Base-by-base conservation (phyloP, 2,329 filamentous ascomycete species). In the Cephalotrichum gorgonifer region DNA sequence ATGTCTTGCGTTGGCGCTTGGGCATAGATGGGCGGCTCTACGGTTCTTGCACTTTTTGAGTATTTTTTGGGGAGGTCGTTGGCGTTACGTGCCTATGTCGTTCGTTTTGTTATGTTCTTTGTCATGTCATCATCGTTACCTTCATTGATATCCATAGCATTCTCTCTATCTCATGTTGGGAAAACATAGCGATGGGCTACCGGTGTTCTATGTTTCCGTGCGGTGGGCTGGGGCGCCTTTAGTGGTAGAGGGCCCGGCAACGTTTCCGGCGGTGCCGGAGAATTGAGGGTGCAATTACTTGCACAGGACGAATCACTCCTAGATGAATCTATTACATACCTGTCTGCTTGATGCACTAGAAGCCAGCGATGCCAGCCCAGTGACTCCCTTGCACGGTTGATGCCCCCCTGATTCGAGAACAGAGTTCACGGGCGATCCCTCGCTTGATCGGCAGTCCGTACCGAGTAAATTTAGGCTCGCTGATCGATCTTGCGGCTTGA, bases 21-120 rank as follows among this genome's bases (percentile, higher is more conserved):
- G 54, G 54, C 52, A 56, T 56, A 56, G 54, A 56, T 50, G 49
- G 51, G 46, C 48, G 51, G 50, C 50, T 55, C 52, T 31, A 44
- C 8, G 35, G 35, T 43, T 48, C 35, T 30, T 48, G 6, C 28
- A 38, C 45, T 47, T 31, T 22, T 39, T 39, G 35, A 22, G n/a
- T 39, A 39, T 12, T 11, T n/a, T n/a, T 46, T 17, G 44, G 45
- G 23, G 31, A 47, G 26, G 33, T 39, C n/a, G 30, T 41, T n/a
- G 35, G 35, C n/a, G 35, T 39, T 39, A 22, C 35, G 9, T 20
- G 35, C 12, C 12, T 39, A 26, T 23, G 33, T 23, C 31, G 26
- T 49, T 30, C 26, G 14, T 26, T 42, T 42, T 33, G 31, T 30
- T 43, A 38, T 39, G 38, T 28, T 27, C 43, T 44, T 9, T 42